Evolutionary conservation across 345 rosid genomes (phyloP).

Genomic region (Syzygium oleosum): DNA sequence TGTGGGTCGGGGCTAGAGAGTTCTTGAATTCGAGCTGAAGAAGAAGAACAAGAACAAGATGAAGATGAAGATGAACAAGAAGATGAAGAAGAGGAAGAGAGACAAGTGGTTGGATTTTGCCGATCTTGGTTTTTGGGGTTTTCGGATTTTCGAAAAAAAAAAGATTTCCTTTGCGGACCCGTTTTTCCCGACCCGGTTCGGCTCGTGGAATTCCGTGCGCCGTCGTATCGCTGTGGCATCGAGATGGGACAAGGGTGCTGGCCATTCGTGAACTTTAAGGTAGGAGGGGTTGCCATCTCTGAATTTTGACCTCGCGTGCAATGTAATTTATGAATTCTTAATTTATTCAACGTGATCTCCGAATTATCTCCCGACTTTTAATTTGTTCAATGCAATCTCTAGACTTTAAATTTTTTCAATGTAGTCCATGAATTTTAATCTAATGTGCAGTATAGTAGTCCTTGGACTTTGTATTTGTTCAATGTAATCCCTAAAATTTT

Average conservation of each 20-base stretch:
- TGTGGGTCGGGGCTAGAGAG: neutral
- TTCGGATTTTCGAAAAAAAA: too few relatives aligned
- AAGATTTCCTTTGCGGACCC: neutral
- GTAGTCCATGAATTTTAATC: too few relatives aligned
- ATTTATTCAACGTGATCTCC: too few relatives aligned
- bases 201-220: neutral
- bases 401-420: too few relatives aligned
- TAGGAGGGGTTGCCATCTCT: too few relatives aligned
- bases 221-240: neutral
- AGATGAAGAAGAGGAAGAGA: neutral
- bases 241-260: neutral
- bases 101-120: neutral
- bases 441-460: too few relatives aligned
- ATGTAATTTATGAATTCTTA: rapidly evolving
- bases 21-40: neutral
- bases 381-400: too few relatives aligned
- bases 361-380: too few relatives aligned
- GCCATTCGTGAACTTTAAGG: neutral
- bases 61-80: neutral
- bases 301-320: too few relatives aligned
- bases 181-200: neutral
- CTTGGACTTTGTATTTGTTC: too few relatives aligned
- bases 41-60: too few relatives aligned
- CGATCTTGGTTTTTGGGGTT: neutral
- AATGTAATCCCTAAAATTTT: too few relatives aligned